Conservation (phyloP, 345 rosid species). For the Camelina neglecta region DNA sequence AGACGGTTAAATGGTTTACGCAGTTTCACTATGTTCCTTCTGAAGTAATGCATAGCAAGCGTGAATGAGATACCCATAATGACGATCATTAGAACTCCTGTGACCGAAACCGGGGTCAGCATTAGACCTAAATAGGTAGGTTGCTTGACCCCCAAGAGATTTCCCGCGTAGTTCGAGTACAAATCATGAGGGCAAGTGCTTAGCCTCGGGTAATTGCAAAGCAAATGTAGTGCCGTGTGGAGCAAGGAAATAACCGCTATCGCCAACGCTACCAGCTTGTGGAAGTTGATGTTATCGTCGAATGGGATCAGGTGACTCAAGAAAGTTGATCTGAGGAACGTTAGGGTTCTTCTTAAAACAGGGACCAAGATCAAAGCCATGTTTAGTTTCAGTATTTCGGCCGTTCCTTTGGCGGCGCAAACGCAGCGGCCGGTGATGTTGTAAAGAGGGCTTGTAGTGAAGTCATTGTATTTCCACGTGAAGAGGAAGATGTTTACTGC, state of each 20-base stretch:
- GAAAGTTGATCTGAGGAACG: conserved; percentile 63
- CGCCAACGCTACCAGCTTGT: conserved; percentile 61
- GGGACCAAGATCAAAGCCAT: conserved; percentile 87
- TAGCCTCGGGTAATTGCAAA: conserved; percentile 66
- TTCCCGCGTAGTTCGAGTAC: conserved; percentile 52
- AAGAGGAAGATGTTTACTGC: conserved; percentile 50
- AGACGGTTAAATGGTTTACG: conserved; percentile 65
- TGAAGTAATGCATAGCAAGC: conserved; percentile 63
- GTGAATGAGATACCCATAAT: conserved; percentile 71
- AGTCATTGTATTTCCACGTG: conserved; percentile 56
- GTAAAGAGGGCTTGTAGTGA: conserved; percentile 43
- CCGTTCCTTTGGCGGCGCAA: conserved; percentile 78
- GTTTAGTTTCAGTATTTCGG: conserved; percentile 78
- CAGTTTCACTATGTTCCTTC: conserved; percentile 68
- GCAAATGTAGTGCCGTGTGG: conserved; percentile 60
- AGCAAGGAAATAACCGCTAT: conserved; percentile 49
- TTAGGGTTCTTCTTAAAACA: conserved; percentile 71
- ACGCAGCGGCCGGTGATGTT: conserved; percentile 74
- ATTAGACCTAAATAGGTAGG: conserved; percentile 68
- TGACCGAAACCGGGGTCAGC: conserved; percentile 52
- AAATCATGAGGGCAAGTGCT: conserved; percentile 45
- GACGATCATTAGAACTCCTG: conserved; percentile 62
- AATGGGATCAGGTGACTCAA: conserved; percentile 70
- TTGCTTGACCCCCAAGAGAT: conserved; percentile 50
- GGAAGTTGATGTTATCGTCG: conserved; percentile 88